phyloP scores from a whole-genome alignment of 305 asterid genomes.

The Fraxinus xanthoxyloides region DNA sequence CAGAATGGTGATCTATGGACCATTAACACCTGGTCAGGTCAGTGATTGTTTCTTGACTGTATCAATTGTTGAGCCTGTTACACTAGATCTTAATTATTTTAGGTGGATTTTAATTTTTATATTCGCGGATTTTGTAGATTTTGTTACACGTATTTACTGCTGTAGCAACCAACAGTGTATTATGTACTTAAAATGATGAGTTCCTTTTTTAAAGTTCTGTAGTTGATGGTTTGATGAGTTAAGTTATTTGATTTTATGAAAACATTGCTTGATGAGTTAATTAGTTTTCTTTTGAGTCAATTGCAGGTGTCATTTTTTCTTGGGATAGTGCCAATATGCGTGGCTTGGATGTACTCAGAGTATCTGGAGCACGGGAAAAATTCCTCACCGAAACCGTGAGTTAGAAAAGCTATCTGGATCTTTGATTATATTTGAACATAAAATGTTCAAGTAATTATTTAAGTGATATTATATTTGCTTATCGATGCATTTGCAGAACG shows the following conservation, averaged over 20 bases:
- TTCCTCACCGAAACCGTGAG: conserved; percentile 51
- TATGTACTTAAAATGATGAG: not conserved
- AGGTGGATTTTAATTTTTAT: not conserved
- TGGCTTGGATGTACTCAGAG: conserved; percentile 75
- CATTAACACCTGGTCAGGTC: conserved; percentile 69
- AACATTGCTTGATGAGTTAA: conserved; percentile 17
- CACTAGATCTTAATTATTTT: not conserved
- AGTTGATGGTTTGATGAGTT: conserved; percentile 2
- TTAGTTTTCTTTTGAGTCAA: conserved; percentile 11
- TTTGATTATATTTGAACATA: not conserved
- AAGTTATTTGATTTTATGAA: not conserved
- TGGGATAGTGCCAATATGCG: conserved; percentile 67
- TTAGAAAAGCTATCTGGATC: conserved; percentile 11
- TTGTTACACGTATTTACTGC: not conserved
- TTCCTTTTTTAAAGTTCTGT: not conserved
- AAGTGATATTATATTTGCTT: not conserved
- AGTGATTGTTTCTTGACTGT: conserved; percentile 19
- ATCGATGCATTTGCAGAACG: conserved; percentile 2
- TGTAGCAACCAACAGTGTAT: not conserved
- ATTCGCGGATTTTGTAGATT: not conserved
- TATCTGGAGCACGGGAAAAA: conserved; percentile 58
- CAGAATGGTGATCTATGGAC: conserved; percentile 61
- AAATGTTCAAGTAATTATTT: not conserved
- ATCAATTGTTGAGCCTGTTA: not conserved
- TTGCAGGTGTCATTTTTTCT: conserved; percentile 76